These are phyloP conservation scores for Neofusicoccum parvum DNA, from an alignment of 2,329 filamentous ascomycete genomes.

Conservation along the genomic window DNA sequence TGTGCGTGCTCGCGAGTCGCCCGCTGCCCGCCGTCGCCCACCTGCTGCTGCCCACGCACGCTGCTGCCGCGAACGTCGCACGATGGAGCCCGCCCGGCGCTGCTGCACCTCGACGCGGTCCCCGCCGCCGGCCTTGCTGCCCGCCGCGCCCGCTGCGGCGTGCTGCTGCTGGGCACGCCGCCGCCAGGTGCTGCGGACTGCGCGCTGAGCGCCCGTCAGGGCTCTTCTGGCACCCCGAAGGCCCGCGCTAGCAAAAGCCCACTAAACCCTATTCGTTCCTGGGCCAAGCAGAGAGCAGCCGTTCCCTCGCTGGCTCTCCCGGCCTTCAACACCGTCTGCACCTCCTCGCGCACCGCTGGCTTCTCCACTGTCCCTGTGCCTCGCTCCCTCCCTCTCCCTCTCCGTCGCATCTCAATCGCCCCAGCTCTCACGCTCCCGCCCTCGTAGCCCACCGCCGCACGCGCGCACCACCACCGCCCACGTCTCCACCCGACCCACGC, in stretches of 20 bases:
- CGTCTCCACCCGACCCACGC: conserved; percentile 16
- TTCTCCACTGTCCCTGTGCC: conserved; percentile 8
- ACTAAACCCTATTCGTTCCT: not conserved
- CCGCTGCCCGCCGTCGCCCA: not conserved
- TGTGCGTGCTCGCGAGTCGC: conserved; percentile 5
- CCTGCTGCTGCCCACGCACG: not conserved
- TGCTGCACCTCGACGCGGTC: not conserved
- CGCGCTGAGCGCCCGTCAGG: not conserved
- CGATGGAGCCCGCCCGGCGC: not conserved
- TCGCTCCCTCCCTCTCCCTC: conserved; percentile 4
- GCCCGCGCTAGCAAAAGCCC: not conserved
- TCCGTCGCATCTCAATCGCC: conserved; percentile 16
- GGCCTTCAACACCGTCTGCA: conserved; percentile 18
- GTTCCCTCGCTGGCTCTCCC: conserved; percentile 15
- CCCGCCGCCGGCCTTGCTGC: not conserved
- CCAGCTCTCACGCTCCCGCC: not conserved
- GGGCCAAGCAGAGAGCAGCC: not conserved
- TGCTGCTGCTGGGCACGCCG: not conserved
- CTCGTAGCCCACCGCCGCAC: not conserved
- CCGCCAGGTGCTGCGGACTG: not conserved
- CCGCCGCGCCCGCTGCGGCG: conserved; percentile 8
- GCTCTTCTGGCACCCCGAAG: not conserved
- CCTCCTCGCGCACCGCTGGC: conserved; percentile 14
- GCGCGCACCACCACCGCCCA: conserved; percentile 14
- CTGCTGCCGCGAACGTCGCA: conserved; percentile 5